phyloP scores from a whole-genome alignment of 805 yeast genomes.

The Hanseniaspora valbyensis region DNA sequence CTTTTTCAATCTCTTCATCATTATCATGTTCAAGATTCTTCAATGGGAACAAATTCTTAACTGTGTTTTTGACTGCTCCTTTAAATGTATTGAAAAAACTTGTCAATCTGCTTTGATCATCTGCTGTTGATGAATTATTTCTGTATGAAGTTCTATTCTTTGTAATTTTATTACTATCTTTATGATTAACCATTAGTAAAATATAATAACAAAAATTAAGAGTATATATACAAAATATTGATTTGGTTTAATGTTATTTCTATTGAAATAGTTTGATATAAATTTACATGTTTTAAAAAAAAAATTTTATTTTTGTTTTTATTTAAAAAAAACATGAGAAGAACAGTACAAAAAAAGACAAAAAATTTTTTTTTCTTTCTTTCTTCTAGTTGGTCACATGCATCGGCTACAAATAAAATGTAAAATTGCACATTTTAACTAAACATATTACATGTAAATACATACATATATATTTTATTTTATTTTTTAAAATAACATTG shows the following conservation, averaged over 20 bases:
- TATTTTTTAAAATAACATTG: background rate
- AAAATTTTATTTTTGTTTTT: too few relatives aligned
- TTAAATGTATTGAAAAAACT: background rate
- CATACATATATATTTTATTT: background rate
- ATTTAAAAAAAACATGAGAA: too few relatives aligned
- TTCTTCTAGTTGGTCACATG: too few relatives aligned
- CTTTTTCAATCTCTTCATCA: too few relatives aligned
- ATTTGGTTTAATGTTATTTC: background rate
- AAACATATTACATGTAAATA: background rate
- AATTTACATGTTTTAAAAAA: too few relatives aligned
- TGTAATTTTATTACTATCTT: background rate
- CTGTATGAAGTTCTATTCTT: background rate
- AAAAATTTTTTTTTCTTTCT: too few relatives aligned
- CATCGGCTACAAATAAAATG: too few relatives aligned
- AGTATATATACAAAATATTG: background rate
- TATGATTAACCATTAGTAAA: background rate
- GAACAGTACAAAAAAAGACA: too few relatives aligned
- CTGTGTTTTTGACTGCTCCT: background rate
- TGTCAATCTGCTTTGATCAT: background rate
- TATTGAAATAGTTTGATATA: too few relatives aligned
- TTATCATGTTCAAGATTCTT: too few relatives aligned
- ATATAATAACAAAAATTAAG: background rate
- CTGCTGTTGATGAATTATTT: background rate
- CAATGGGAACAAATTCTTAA: background rate
- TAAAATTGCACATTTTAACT: too few relatives aligned